These are phyloP conservation scores for Teratosphaeria destructans DNA, from an alignment of 2,329 filamentous ascomycete genomes.

Conservation along the genomic window DNA sequence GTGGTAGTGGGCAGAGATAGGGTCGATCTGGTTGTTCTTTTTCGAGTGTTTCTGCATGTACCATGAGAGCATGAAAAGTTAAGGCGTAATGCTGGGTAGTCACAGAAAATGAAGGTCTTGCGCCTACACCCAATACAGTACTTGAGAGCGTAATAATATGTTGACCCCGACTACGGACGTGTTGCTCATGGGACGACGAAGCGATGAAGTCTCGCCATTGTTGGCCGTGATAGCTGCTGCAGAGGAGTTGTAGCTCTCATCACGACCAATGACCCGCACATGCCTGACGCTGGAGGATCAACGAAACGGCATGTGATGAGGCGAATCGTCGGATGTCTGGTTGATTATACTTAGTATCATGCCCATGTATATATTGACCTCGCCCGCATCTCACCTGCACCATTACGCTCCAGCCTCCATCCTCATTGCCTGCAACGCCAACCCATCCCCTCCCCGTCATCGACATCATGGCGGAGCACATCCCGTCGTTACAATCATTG, in stretches of 20 bases:
- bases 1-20: not conserved
- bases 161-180: not conserved
- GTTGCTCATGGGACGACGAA: not conserved
- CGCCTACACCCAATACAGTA: not conserved
- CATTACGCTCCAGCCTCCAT: not conserved
- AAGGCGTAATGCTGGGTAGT: not conserved
- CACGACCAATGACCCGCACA: not conserved
- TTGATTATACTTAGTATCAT: not conserved
- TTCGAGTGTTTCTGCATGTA: not conserved
- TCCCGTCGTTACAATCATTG: conserved; percentile 20
- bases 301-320: not conserved
- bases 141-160: not conserved
- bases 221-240: not conserved
- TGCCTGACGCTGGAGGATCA: not conserved
- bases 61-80: not conserved
- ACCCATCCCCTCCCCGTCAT: not conserved
- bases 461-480: conserved; percentile 2
- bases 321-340: not conserved
- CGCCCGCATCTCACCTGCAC: not conserved
- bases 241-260: not conserved
- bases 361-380: not conserved
- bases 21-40: not conserved
- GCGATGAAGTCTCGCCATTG: not conserved
- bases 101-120: not conserved
- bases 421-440: not conserved